Evolutionary conservation across 805 yeast species (phyloP).

Genomic region (Kodamaea sagamina): DNA sequence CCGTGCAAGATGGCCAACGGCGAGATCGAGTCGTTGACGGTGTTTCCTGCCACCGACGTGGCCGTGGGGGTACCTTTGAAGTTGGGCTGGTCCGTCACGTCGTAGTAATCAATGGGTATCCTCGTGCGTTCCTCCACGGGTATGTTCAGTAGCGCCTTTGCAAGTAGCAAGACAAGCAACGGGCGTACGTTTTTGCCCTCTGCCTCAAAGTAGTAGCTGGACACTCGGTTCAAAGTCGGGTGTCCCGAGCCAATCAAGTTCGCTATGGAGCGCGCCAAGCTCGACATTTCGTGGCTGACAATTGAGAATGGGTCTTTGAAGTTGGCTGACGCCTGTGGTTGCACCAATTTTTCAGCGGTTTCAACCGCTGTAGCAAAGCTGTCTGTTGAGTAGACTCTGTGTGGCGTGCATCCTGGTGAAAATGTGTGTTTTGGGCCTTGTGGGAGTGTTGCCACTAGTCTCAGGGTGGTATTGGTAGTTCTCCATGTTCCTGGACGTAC

Average conservation of each 20-base stretch:
- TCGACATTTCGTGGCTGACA: conserved; percentile 91
- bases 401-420: too few species aligned
- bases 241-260: conserved; percentile 88
- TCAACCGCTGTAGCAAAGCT: conserved; percentile 57
- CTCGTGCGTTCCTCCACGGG: conserved; percentile 70
- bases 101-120: conserved; percentile 58
- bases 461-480: too few species aligned
- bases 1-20: conserved; percentile 87
- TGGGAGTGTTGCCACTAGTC: too few species aligned
- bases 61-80: conserved; percentile 58
- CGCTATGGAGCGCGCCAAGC: conserved; percentile 84
- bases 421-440: not conserved
- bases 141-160: conserved; percentile 76
- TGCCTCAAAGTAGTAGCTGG: conserved; percentile 93
- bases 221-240: conserved; percentile 86
- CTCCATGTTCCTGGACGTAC: too few species aligned
- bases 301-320: conserved; percentile 84
- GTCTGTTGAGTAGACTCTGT: conserved; percentile 3
- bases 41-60: conserved; percentile 59
- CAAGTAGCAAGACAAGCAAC: conserved; percentile 75
- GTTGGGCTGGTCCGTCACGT: conserved; percentile 66
- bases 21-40: conserved; percentile 64
- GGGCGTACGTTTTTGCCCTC: conserved; percentile 97
- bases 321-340: conserved; percentile 50
- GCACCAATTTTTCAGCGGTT: conserved; percentile 73